Percentiles rank a stretch among this genome's conserved stretches.
Evolutionary conservation across 176 grass and related monocot genomes (phyloP).

Genomic region (Avena eriantha): DNA sequence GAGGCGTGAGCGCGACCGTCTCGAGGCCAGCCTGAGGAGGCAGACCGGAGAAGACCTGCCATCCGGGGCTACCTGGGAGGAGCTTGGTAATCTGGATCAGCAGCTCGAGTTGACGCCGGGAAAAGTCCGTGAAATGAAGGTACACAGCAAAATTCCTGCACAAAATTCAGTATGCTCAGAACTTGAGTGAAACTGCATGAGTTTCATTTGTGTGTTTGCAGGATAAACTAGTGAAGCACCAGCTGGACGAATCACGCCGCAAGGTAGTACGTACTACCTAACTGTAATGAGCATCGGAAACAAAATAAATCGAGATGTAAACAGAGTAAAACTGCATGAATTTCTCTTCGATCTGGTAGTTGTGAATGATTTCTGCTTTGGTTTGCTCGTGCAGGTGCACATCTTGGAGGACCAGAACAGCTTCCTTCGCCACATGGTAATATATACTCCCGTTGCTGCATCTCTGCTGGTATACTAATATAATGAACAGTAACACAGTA

Average conservation of each 20-base stretch:
- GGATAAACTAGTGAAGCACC: conserved; percentile 4
- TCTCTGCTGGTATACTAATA: not conserved
- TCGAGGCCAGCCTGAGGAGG: conserved; percentile 37
- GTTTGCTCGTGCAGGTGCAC: not conserved
- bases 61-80: not conserved
- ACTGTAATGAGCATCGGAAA: too few species aligned
- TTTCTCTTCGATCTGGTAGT: not conserved
- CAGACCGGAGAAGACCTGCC: conserved; percentile 49
- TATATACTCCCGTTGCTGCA: too few species aligned
- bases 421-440: not conserved
- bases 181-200: too few species aligned
- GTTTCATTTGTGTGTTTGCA: not conserved
- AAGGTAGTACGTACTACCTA: not conserved
- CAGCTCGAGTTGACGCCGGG: not conserved
- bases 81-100: not conserved
- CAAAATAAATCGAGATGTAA: too few species aligned
- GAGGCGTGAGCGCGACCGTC: conserved; percentile 48
- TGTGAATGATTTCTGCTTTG: not conserved
- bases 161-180: not conserved
- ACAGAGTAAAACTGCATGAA: too few species aligned
- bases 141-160: not conserved
- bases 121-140: not conserved
- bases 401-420: conserved; percentile 9
- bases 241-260: not conserved
- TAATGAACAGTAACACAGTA: too few species aligned